Conservation (phyloP, 2,329 filamentous ascomycete genomes). For the Trichoderma aggressivum region DNA sequence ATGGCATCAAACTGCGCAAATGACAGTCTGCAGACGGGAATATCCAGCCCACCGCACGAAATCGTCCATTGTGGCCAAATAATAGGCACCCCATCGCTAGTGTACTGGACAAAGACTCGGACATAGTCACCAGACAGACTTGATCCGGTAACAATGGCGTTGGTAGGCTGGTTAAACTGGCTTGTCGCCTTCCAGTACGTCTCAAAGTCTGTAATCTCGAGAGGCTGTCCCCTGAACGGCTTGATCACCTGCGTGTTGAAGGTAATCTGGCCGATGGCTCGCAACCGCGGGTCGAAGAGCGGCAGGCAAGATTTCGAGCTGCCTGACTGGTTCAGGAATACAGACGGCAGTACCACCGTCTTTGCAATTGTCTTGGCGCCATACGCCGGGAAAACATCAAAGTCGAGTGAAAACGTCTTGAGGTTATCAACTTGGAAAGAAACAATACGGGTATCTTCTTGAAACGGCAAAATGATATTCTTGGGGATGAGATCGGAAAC, state of each 20-base stretch:
- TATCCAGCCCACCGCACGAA: constrained; percentile 69
- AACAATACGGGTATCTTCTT: constrained; percentile 89
- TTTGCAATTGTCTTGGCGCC: constrained; percentile 97
- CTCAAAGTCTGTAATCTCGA: constrained; percentile 97
- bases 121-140: constrained; percentile 96
- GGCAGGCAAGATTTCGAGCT: constrained; percentile 81
- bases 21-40: constrained; percentile 77
- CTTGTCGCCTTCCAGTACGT: constrained; percentile 99
- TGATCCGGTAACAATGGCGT: constrained; percentile 86
- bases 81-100: constrained; percentile 80
- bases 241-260: constrained; percentile 97
- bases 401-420: constrained; percentile 89
- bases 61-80: constrained; percentile 85
- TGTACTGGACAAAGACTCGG: constrained; percentile 86
- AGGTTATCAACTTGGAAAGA: constrained; percentile 96
- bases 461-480: constrained; percentile 91
- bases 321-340: constrained; percentile 72
- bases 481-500: constrained; percentile 93
- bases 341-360: constrained; percentile 83
- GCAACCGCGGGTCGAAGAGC: constrained; percentile 85
- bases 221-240: constrained; percentile 83
- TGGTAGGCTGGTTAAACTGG: constrained; percentile 76
- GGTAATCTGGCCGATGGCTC: constrained; percentile 87
- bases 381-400: constrained; percentile 96
- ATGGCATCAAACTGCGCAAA: constrained; percentile 65